Percentiles rank a stretch among this genome's conserved stretches.
phyloP scores from a whole-genome alignment of 345 rosid genomes.

The Aquilaria malaccensis region DNA sequence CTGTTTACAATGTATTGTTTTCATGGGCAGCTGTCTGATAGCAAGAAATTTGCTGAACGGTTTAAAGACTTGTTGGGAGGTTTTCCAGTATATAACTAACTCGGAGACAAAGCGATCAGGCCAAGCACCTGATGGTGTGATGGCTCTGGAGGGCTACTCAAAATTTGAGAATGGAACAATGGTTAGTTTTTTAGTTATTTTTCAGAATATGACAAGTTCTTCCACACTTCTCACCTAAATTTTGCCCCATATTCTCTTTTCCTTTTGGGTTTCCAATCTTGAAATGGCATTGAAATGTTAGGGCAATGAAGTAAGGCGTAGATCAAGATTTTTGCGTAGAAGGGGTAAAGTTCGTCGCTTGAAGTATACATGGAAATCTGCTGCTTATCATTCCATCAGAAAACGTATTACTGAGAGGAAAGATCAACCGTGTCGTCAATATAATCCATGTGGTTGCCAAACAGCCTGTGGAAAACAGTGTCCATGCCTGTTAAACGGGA shows the following conservation, averaged over 20 bases:
- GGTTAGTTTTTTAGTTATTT: slow-evolving; percentile 37
- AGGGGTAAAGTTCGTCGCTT: slow-evolving; percentile 95
- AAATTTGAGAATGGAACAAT: slow-evolving; percentile 73
- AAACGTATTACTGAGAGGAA: slow-evolving; percentile 84
- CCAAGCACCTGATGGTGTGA: slow-evolving; percentile 58
- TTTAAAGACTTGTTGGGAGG: slow-evolving; percentile 85
- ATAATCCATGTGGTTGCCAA: slow-evolving; percentile 93
- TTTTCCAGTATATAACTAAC: slow-evolving; percentile 76
- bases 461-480: slow-evolving; percentile 94
- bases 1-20: slow-evolving; percentile 16
- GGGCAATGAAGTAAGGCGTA: slow-evolving; percentile 81
- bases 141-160: slow-evolving; percentile 70
- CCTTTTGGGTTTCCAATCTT: not conserved
- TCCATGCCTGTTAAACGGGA: slow-evolving; percentile 82
- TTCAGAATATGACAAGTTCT: not conserved
- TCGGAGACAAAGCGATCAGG: slow-evolving; percentile 53
- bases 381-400: slow-evolving; percentile 96
- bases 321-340: slow-evolving; percentile 91
- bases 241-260: too few relatives aligned
- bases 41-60: slow-evolving; percentile 91
- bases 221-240: too few relatives aligned
- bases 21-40: slow-evolving; percentile 67
- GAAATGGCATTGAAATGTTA: slow-evolving; percentile 21
- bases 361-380: slow-evolving; percentile 98
- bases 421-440: slow-evolving; percentile 99